Evolutionary conservation across 1,139 yeast genomes (phyloP), one percentile per base, ranked within the genome.

Genomic region (Debaryomycetaceae sp.): DNA sequence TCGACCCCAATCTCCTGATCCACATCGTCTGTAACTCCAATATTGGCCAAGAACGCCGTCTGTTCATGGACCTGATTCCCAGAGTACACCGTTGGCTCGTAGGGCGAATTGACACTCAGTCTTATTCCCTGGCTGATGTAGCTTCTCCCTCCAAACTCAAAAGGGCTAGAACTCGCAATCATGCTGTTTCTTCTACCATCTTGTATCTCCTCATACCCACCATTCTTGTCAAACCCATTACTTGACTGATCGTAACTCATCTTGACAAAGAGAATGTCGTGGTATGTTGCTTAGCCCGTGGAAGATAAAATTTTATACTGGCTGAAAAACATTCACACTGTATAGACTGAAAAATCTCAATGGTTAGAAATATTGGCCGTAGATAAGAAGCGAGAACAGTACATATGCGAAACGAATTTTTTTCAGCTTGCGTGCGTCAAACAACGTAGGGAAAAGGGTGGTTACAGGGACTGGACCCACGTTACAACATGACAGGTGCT

Each of bases 11-110:
- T 7, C 17, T 31, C n/a, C 39, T 41, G 23, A 5, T 42, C 38
- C 30, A 63, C 70, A 39, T 70, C 75, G 33, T 72, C 78, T 5
- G 80, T 70, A 4, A 84, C 85, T 1, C 81, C 84, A 43, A 83
- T 76, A 34, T 70, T 71, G 11, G 89, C 86, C 50, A 82, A 69
- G 44, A 72, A 79, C 3, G 85, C 87, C 0, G 87, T 77, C 49
- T 82, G 85, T 50, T 81, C 87, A 48, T 85, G 80, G 39, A 84
- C 73, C 14, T 80, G 76, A 34, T 62, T 57, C 1, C 78, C 77
- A 0, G 81, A 68, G 50, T 73, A 76, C 20, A 80, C 70, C 3
- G 65, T 59, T 0, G 78, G 78, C 31, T 27, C 31, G 11, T 27
- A 27, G 8, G 31, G 31, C 1, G 74, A 66, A 41, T 55, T 56